These are phyloP conservation scores for Kwoniella mangroviensis DNA, from an alignment of 768 basidiomycete genomes.

Conservation along the genomic window DNA sequence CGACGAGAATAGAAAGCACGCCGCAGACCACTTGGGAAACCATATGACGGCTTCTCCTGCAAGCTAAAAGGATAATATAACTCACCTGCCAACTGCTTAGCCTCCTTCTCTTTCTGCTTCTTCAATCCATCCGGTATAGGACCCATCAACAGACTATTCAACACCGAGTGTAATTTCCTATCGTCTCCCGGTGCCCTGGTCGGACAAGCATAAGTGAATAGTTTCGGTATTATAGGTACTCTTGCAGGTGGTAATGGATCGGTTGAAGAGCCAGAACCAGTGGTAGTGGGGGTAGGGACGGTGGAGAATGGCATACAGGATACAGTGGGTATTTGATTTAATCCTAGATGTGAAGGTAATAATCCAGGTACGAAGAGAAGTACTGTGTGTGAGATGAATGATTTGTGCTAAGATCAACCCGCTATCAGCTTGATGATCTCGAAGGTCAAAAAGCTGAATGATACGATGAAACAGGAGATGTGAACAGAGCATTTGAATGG, in stretches of 20 bases:
- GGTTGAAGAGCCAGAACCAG: conserved; percentile 48
- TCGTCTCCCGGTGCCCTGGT: conserved; percentile 90
- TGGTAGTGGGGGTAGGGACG: conserved; percentile 59
- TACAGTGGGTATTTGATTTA: conserved; percentile 67
- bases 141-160: conserved; percentile 78
- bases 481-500: neutral
- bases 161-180: conserved; percentile 80
- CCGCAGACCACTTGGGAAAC: too few species aligned
- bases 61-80: neutral
- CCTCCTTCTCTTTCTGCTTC: conserved; percentile 59
- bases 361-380: conserved; percentile 84
- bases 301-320: conserved; percentile 65
- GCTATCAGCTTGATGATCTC: neutral
- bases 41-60: too few species aligned
- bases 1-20: neutral
- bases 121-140: conserved; percentile 71
- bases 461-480: too few species aligned
- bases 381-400: conserved; percentile 76
- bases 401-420: conserved; percentile 65
- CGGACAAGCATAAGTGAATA: conserved; percentile 90
- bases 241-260: conserved; percentile 57
- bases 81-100: conserved; percentile 58
- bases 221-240: conserved; percentile 69
- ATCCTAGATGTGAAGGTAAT: conserved; percentile 68
- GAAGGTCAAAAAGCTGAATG: too few species aligned